Evolutionary conservation across 257 asterid species (phyloP).

Genomic region (Primulina huaijiensis): DNA sequence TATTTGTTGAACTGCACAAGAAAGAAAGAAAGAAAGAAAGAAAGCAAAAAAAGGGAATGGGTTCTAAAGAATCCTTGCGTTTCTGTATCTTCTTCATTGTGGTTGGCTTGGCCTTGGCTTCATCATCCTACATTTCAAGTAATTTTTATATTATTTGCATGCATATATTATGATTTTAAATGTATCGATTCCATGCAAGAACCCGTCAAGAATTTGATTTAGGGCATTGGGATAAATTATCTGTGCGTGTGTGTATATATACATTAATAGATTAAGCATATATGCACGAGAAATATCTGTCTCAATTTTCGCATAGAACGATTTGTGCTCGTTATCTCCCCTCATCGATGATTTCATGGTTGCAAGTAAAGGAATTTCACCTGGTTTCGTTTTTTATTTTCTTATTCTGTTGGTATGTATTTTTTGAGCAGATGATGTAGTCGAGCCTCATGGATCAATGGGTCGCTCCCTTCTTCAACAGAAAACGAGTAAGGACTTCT

Average conservation of each 20-base stretch:
- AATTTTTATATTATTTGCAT: conserved; percentile 18
- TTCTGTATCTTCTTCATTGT: conserved; percentile 49
- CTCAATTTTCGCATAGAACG: background rate
- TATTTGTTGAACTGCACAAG: conserved; percentile 16
- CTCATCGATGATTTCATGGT: background rate
- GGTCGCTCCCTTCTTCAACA: conserved; percentile 86
- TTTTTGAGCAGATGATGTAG: conserved; percentile 40
- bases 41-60: conserved; percentile 34
- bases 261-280: background rate
- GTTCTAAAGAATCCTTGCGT: conserved; percentile 32
- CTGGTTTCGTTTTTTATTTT: background rate
- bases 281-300: background rate
- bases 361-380: background rate
- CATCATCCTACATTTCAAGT: conserved; percentile 64
- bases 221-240: background rate
- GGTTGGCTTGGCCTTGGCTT: conserved; percentile 49
- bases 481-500: conserved; percentile 43
- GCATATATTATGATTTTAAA: background rate
- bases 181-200: background rate
- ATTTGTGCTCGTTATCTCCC: no score
- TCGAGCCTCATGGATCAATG: conserved; percentile 36
- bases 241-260: background rate
- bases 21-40: conserved; percentile 36
- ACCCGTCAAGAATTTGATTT: background rate
- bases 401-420: background rate